A percentile compares a stretch with the other conserved stretches of the same genome.
These are phyloP conservation scores for Tritrichomonas musculus DNA, from an alignment of 208 protist species.

Conservation along the genomic window DNA sequence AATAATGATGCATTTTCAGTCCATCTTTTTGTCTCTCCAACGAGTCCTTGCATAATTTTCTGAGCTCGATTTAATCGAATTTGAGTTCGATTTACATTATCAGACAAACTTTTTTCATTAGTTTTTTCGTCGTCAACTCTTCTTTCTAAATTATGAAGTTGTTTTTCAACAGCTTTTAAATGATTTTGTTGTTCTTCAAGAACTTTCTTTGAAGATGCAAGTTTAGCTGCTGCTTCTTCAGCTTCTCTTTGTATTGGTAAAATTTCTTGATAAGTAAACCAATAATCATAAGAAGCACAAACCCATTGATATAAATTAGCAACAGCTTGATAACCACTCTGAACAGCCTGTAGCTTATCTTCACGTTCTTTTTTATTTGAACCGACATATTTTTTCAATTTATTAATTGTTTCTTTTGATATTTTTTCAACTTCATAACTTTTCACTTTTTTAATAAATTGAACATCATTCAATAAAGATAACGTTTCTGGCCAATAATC, in stretches of 20 bases:
- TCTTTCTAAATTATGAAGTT: slow-evolving; percentile 72
- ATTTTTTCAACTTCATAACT: slow-evolving; percentile 88
- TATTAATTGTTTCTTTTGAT: slow-evolving; percentile 78
- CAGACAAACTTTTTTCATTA: slow-evolving; percentile 59
- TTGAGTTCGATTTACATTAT: slow-evolving; percentile 38
- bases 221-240: slow-evolving; percentile 72
- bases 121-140: slow-evolving; percentile 82
- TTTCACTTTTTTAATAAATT: slow-evolving; percentile 87
- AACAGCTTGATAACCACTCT: slow-evolving; percentile 41
- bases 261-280: slow-evolving; percentile 86
- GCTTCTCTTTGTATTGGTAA: slow-evolving; percentile 83
- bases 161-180: slow-evolving; percentile 78
- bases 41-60: slow-evolving; percentile 82
- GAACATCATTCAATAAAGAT: slow-evolving; percentile 68
- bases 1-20: slow-evolving; percentile 61
- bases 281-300: slow-evolving; percentile 56
- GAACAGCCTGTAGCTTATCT: background rate
- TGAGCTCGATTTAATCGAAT: slow-evolving; percentile 61
- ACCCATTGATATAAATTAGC: slow-evolving; percentile 58
- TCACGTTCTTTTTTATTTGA: slow-evolving; percentile 56
- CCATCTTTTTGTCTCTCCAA: slow-evolving; percentile 86
- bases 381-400: slow-evolving; percentile 80
- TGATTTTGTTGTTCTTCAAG: slow-evolving; percentile 43
- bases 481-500: slow-evolving; percentile 22
- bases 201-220: slow-evolving; percentile 25